phyloP scores from a whole-genome alignment of 768 basidiomycete genomes.

The Leccinum subgranulosum region DNA sequence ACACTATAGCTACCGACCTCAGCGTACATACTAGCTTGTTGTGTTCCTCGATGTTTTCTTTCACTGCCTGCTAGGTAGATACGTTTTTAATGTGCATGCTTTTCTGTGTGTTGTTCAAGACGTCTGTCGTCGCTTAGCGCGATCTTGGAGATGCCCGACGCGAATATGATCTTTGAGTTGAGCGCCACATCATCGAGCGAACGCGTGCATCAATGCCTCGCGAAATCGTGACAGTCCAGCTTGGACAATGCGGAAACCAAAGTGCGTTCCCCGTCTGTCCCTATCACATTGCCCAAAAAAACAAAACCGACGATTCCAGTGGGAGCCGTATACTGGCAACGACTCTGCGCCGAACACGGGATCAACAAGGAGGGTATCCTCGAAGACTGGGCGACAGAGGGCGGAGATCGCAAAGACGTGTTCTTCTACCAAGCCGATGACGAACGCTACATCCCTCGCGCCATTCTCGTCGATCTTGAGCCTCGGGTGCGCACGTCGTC shows the following conservation, averaged over 20 bases:
- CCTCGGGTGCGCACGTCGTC: conserved; percentile 68
- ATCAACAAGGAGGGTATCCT: conserved; percentile 94
- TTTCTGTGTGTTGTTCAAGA: conserved; percentile 6
- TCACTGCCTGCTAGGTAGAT: conserved; percentile 10
- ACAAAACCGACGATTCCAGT: conserved; percentile 45
- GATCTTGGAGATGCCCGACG: not conserved
- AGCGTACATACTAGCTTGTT: conserved; percentile 22
- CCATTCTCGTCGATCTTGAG: conserved; percentile 94
- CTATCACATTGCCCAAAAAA: not conserved
- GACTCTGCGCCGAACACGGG: conserved; percentile 96
- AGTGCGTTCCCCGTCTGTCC: conserved; percentile 44
- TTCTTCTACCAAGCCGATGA: conserved; percentile 99
- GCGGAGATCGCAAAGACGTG: conserved; percentile 96
- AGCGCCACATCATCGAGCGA: conserved; percentile 1
- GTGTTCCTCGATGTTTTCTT: conserved; percentile 16
- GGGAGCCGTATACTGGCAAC: conserved; percentile 98
- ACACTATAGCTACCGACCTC: conserved; percentile 15
- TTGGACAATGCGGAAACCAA: conserved; percentile 93
- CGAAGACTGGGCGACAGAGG: conserved; percentile 95
- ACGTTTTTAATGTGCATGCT: conserved; percentile 19
- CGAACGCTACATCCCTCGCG: conserved; percentile 97
- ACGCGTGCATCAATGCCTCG: conserved; percentile 56
- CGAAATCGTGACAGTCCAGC: conserved; percentile 79
- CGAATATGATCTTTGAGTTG: conserved; percentile 1
- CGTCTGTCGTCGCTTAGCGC: not conserved